Base-by-base conservation (phyloP, 2,329 filamentous ascomycete species). In the Pleomassaria siparia region DNA sequence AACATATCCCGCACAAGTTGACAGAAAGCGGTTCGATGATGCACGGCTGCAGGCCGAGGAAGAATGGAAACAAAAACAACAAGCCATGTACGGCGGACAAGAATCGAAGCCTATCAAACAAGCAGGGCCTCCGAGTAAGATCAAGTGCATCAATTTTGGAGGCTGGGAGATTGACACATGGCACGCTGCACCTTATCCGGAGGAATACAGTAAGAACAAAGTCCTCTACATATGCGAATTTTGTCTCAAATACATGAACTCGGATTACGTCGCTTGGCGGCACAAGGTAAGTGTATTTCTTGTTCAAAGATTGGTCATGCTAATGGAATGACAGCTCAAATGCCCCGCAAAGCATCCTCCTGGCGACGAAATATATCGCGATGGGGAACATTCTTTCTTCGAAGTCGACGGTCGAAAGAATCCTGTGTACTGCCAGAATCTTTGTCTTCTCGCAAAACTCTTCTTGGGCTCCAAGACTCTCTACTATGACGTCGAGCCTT, bases 191-290 rank as follows among this genome's bases (percentile, higher is more conserved):
- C 95, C 94, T 11, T 99, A 99, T 67, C 94, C 94, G 0, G 94
- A 96, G 68, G 94, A 99, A 72, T 99, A 99, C 76, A 97, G 91
- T 69, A 85, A 92, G 55, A 97, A 99, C 67, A 86, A 89, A 24
- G 88, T 96, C 29, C 81, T 99, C n/a, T 97, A 96, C 72, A 97
- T 99, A 54, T 99, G 94, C 78, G 95, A 99, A 71, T 99, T 97
- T 71, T 99, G 94, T 69, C 79, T 99, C 50, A 99, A 97, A 73
- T 99, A 99, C 75, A 96, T 99, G 91, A 96, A 95, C 71, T 97
- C 94, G 15, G 92, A 96, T 69, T 97, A 95, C 63, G 94, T 99
- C 22, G 92, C 94, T 12, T 97, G 92, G 90, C 84, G 94, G 44
- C 94, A 99, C 73, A 97, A 97, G 75, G 72, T 73, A 63, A 47